phyloP scores from a whole-genome alignment of 371 early-diverging fungal genomes.

The Nematocida sp. region DNA sequence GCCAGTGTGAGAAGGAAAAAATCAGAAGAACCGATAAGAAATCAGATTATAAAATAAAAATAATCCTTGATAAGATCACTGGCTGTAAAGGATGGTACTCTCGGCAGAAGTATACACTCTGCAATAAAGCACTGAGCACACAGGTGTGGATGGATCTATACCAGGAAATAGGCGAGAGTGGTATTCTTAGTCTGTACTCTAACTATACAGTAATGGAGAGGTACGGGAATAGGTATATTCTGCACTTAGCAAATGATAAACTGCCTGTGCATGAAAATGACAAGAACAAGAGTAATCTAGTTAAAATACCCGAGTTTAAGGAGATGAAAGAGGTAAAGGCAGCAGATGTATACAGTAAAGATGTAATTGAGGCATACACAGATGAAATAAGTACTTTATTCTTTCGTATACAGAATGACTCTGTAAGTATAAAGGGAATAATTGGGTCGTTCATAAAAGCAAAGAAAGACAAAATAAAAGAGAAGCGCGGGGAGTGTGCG shows the following conservation, averaged over 20 bases:
- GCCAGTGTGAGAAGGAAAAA: neutral
- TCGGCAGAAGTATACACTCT: neutral
- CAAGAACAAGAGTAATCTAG: neutral
- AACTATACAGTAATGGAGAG: slow-evolving; percentile 10
- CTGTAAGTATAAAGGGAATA: neutral
- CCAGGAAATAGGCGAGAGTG: neutral
- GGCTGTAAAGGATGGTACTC: neutral
- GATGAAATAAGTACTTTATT: neutral
- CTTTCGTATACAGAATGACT: neutral
- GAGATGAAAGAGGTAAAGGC: neutral
- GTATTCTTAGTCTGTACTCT: neutral
- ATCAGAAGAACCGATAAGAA: neutral
- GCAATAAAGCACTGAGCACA: neutral
- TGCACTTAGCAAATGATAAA: slow-evolving; percentile 9
- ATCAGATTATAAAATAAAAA: neutral
- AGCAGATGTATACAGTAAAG: neutral
- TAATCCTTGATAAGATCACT: neutral
- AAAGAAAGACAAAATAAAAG: slow-evolving; percentile 3
- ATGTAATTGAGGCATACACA: neutral
- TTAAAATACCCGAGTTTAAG: neutral
- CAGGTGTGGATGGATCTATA: neutral
- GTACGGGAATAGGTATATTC: neutral
- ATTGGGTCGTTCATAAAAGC: neutral
- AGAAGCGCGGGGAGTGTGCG: neutral
- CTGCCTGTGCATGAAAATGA: neutral